Percentiles rank a stretch among this genome's conserved stretches.
These are phyloP conservation scores for Thielaviopsis euricoi DNA, from an alignment of 2,329 filamentous ascomycete genomes.

Conservation along the genomic window DNA sequence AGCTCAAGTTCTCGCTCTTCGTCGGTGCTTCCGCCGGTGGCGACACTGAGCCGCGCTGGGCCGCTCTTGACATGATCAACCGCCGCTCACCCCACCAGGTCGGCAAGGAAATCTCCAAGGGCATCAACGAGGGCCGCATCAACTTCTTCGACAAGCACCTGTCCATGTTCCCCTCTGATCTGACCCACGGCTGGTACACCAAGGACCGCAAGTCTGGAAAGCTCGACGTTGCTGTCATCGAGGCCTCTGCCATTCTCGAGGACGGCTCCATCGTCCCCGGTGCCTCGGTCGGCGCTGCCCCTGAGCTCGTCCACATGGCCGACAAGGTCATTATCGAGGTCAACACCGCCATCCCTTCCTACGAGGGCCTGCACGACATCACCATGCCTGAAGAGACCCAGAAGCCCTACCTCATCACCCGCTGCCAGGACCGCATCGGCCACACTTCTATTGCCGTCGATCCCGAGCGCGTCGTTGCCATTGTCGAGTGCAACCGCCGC, in stretches of 20 bases:
- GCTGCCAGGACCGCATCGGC: conserved; percentile 73
- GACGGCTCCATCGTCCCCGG: conserved; percentile 81
- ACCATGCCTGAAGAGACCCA: conserved; percentile 70
- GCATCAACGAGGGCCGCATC: conserved; percentile 77
- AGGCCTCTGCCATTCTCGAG: conserved; percentile 73
- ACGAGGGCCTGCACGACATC: conserved; percentile 82
- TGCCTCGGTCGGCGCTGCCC: conserved; percentile 69
- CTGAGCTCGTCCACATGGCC: conserved; percentile 77
- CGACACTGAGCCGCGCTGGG: conserved; percentile 86
- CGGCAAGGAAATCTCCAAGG: conserved; percentile 77
- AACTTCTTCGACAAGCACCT: conserved; percentile 90
- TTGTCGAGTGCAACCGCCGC: conserved; percentile 72
- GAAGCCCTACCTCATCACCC: conserved; percentile 76
- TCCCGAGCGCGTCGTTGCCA: conserved; percentile 66
- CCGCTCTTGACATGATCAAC: conserved; percentile 79
- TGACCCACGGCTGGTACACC: conserved; percentile 72
- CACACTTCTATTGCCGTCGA: conserved; percentile 70
- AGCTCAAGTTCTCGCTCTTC: conserved; percentile 75
- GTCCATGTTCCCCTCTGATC: conserved; percentile 78
- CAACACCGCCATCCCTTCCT: conserved; percentile 70
- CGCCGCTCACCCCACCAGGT: conserved; percentile 73
- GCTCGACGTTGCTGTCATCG: conserved; percentile 70
- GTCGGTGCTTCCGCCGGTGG: conserved; percentile 80
- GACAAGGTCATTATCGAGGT: conserved; percentile 90
- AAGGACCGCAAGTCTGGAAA: conserved; percentile 58